These are phyloP conservation scores for Malassezia arunalokei DNA, from an alignment of 1,284 basidiomycete genomes.

Conservation along the genomic window DNA sequence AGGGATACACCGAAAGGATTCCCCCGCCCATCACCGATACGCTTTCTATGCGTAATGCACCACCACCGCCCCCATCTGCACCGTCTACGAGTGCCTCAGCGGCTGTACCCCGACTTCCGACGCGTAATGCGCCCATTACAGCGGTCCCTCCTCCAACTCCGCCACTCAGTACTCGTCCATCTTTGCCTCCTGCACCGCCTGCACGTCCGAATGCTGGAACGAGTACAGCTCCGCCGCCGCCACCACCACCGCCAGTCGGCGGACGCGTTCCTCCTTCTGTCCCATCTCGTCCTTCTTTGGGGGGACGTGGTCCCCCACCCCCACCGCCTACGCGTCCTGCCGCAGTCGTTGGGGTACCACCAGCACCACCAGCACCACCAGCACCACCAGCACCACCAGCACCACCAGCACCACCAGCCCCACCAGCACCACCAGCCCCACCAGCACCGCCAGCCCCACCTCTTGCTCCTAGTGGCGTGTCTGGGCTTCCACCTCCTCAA, in stretches of 20 bases:
- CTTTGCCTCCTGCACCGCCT: slow-evolving; percentile 18
- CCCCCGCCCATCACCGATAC: slow-evolving; percentile 43
- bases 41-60: slow-evolving; percentile 22
- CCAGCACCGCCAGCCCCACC: slow-evolving; percentile 45
- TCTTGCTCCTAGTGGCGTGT: slow-evolving; percentile 12
- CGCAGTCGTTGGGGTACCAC: not conserved
- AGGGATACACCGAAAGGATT: slow-evolving; percentile 46
- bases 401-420: slow-evolving; percentile 3
- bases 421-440: slow-evolving; percentile 14
- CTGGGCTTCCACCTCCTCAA: slow-evolving; percentile 22
- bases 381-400: slow-evolving; percentile 6
- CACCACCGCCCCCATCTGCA: slow-evolving; percentile 30
- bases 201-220: slow-evolving; percentile 8
- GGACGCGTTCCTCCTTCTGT: slow-evolving; percentile 7
- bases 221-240: not conserved
- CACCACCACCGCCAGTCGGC: not conserved
- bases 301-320: not conserved
- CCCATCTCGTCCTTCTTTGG: not conserved
- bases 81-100: slow-evolving; percentile 5
- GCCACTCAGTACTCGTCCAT: slow-evolving; percentile 21
- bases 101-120: not conserved
- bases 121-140: not conserved
- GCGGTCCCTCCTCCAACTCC: slow-evolving; percentile 15
- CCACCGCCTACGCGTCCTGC: slow-evolving; percentile 2
- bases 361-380: slow-evolving; percentile 2